A percentile compares a stretch with the other conserved stretches of the same genome.
Conservation (phyloP, 495 filamentous ascomycete species). For the Penicilliopsis zonata region DNA sequence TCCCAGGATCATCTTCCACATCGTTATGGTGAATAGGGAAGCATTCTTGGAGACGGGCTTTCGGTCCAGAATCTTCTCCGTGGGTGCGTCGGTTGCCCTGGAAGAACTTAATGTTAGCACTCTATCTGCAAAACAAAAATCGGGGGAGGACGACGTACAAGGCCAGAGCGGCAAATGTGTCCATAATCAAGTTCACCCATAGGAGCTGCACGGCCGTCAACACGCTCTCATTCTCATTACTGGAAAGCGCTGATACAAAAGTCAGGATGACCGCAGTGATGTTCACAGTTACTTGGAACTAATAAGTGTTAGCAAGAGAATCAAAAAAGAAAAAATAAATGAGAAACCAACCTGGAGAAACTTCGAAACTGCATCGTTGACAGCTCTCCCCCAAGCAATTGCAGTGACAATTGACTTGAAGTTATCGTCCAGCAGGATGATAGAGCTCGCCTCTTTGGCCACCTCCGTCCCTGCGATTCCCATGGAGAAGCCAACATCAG, state of each 20-base stretch:
- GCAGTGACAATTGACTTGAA: slow-evolving; percentile 82
- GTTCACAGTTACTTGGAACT: slow-evolving; percentile 84
- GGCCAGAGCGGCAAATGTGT: slow-evolving; percentile 78
- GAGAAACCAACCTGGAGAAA: slow-evolving; percentile 55
- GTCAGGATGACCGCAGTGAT: slow-evolving; percentile 76
- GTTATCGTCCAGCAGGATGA: slow-evolving; percentile 88
- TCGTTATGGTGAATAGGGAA: slow-evolving; percentile 66
- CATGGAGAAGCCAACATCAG: slow-evolving; percentile 90
- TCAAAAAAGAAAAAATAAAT: not conserved
- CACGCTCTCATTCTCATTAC: slow-evolving; percentile 51
- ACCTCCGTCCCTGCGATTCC: slow-evolving; percentile 84
- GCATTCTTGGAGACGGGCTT: slow-evolving; percentile 74
- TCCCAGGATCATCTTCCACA: slow-evolving; percentile 96
- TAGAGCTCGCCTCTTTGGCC: slow-evolving; percentile 87
- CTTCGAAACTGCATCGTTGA: slow-evolving; percentile 84
- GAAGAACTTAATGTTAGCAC: not conserved
- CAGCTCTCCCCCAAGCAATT: slow-evolving; percentile 79
- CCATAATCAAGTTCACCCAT: slow-evolving; percentile 94
- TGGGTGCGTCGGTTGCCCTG: slow-evolving; percentile 69
- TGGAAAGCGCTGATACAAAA: slow-evolving; percentile 73
- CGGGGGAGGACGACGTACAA: slow-evolving; percentile 23
- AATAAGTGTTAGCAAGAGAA: not conserved
- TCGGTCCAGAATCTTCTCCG: slow-evolving; percentile 64
- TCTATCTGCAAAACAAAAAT: not conserved
- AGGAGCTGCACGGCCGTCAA: slow-evolving; percentile 78